A percentile compares a stretch with the other conserved stretches of the same genome.
phyloP scores from a whole-genome alignment of 2,329 filamentous ascomycete genomes.

The Blumeria hordei region DNA sequence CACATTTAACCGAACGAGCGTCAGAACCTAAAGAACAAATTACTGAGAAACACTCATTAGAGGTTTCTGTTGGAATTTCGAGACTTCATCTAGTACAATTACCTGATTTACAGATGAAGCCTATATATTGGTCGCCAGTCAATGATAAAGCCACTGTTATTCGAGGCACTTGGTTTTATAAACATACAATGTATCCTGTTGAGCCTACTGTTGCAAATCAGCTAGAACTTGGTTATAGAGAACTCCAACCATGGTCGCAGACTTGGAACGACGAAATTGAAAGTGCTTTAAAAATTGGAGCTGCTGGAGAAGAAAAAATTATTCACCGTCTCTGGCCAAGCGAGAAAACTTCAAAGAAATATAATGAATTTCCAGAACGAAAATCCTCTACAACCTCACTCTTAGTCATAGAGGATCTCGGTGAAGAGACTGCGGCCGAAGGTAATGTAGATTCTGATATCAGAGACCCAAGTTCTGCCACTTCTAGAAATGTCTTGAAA shows the following conservation, averaged over 20 bases:
- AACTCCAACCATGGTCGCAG: constrained; percentile 68
- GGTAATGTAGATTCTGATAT: constrained; percentile 18
- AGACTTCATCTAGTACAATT: constrained; percentile 71
- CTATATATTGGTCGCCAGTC: constrained; percentile 91
- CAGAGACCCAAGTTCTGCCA: constrained; percentile 4
- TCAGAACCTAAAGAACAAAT: too few species aligned
- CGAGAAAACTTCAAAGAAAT: constrained; percentile 17
- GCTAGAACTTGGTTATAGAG: constrained; percentile 71
- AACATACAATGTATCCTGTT: constrained; percentile 78
- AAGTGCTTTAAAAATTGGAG: constrained; percentile 74
- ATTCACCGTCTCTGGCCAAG: constrained; percentile 57
- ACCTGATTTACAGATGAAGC: constrained; percentile 68
- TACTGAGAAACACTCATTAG: constrained; percentile 12
- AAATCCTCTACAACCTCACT: constrained; percentile 17
- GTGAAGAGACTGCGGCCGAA: constrained; percentile 32
- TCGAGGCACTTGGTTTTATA: constrained; percentile 91
- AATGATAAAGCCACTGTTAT: constrained; percentile 68
- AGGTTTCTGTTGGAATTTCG: constrained; percentile 73
- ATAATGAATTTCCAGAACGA: constrained; percentile 8
- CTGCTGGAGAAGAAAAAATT: constrained; percentile 76
- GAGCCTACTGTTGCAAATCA: constrained; percentile 73
- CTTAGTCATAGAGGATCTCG: constrained; percentile 31
- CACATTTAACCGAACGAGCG: too few species aligned
- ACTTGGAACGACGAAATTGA: constrained; percentile 83
- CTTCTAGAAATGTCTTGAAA: constrained; percentile 16